A percentile compares a stretch with the other conserved stretches of the same genome.
These are phyloP conservation scores for Metschnikowia matae DNA, from an alignment of 805 yeast species.

Conservation along the genomic window DNA sequence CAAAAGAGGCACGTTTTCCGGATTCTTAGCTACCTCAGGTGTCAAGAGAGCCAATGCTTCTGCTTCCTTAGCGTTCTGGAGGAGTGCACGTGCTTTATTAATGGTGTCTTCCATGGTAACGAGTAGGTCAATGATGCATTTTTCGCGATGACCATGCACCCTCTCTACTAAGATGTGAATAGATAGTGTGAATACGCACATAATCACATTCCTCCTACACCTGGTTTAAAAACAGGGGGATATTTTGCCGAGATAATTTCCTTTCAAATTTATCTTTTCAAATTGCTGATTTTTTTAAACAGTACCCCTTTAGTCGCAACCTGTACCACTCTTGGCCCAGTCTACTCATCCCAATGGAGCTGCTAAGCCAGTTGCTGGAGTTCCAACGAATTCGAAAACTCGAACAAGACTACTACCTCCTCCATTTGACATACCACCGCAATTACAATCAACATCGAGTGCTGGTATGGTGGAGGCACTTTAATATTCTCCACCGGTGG, in stretches of 20 bases:
- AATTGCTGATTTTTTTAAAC: neutral
- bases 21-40: conserved; percentile 28
- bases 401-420: conserved; percentile 50
- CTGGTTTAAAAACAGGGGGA: neutral
- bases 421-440: conserved; percentile 65
- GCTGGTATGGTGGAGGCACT: conserved; percentile 72
- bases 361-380: neutral
- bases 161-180: neutral
- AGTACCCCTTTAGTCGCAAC: neutral
- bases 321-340: neutral
- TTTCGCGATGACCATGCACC: conserved; percentile 14
- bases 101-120: conserved; percentile 18
- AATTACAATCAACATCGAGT: conserved; percentile 73
- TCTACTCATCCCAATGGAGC: neutral
- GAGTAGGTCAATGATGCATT: neutral
- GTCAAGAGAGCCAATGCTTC: conserved; percentile 48
- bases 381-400: conserved; percentile 3
- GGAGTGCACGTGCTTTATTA: conserved; percentile 39
- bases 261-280: neutral
- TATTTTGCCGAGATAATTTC: neutral
- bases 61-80: conserved; percentile 49
- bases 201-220: neutral
- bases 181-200: neutral
- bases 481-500: conserved; percentile 60
- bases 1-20: conserved; percentile 43